Evolutionary conservation across 2,329 filamentous ascomycete genomes (phyloP).

Genomic region (Ceratocystis smalleyi): DNA sequence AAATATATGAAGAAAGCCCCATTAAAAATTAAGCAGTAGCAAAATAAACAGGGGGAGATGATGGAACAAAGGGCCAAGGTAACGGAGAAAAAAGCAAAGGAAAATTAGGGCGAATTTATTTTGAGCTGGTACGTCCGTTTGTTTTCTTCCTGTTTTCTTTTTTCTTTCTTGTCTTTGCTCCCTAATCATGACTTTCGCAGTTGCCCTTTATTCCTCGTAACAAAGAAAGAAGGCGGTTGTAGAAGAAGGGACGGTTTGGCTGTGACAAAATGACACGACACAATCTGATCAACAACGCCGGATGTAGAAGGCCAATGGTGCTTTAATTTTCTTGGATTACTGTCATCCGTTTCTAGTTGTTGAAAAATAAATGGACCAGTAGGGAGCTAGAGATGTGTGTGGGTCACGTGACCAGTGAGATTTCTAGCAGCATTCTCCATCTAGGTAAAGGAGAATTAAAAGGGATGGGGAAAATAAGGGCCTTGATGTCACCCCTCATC

Average conservation of each 20-base stretch:
- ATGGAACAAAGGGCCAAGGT: not conserved
- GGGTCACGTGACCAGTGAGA: not conserved
- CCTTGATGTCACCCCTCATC: not conserved
- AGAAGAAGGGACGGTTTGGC: too few relatives aligned
- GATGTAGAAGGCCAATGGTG: too few relatives aligned
- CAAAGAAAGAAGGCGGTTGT: too few relatives aligned
- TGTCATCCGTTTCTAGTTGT: too few relatives aligned
- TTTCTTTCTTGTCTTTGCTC: not conserved
- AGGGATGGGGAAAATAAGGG: not conserved
- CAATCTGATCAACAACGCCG: too few relatives aligned
- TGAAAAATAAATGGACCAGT: too few relatives aligned
- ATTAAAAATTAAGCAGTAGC: too few relatives aligned
- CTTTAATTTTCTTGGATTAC: too few relatives aligned
- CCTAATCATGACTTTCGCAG: not conserved
- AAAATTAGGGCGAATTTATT: not conserved
- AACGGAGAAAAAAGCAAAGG: not conserved
- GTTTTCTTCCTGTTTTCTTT: not conserved
- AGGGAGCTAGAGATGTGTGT: not conserved
- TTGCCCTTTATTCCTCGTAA: too few relatives aligned
- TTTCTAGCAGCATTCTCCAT: not conserved
- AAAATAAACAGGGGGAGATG: not conserved
- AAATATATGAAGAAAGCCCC: too few relatives aligned
- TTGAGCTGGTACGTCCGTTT: too few relatives aligned
- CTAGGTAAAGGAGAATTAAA: not conserved
- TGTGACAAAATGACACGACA: too few relatives aligned